Conservation (phyloP, 2,329 filamentous ascomycete species). For the Cercospora sesami region DNA sequence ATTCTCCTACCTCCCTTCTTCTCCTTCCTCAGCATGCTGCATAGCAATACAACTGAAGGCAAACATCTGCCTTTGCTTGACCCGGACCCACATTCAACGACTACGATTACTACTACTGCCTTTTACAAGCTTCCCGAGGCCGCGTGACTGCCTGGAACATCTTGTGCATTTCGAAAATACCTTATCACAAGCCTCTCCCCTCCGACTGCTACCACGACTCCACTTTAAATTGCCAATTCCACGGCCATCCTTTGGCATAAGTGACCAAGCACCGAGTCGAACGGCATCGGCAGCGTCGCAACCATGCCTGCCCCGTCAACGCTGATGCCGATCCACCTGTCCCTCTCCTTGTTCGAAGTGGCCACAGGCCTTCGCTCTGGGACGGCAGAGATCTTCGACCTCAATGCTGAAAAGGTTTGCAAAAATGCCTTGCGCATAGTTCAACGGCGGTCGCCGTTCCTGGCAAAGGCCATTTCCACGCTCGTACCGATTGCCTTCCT, state of each 20-base stretch:
- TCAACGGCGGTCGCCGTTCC: slow-evolving; percentile 2
- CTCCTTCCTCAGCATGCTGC: not conserved
- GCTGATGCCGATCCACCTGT: slow-evolving; percentile 8
- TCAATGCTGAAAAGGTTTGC: slow-evolving; percentile 8
- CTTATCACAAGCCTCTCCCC: not conserved
- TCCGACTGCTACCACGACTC: not conserved
- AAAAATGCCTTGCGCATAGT: slow-evolving; percentile 16
- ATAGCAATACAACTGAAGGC: not conserved
- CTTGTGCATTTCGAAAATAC: not conserved
- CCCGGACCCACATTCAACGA: not conserved
- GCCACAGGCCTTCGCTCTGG: slow-evolving; percentile 17
- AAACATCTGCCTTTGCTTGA: not conserved
- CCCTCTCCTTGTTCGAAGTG: slow-evolving; percentile 3
- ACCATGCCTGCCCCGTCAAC: slow-evolving; percentile 1
- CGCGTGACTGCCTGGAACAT: not conserved
- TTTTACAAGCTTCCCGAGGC: not conserved
- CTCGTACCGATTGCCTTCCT: slow-evolving; percentile 17
- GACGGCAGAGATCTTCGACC: slow-evolving; percentile 13
- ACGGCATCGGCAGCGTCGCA: not conserved
- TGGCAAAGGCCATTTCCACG: slow-evolving; percentile 7
- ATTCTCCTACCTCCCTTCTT: not conserved
- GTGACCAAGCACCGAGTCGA: not conserved
- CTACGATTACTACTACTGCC: not conserved
- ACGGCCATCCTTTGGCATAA: not conserved
- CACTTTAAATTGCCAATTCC: not conserved